These are phyloP conservation scores for Neopestalotiopsis sp. DNA, from an alignment of 2,329 filamentous ascomycete species.

Conservation along the genomic window DNA sequence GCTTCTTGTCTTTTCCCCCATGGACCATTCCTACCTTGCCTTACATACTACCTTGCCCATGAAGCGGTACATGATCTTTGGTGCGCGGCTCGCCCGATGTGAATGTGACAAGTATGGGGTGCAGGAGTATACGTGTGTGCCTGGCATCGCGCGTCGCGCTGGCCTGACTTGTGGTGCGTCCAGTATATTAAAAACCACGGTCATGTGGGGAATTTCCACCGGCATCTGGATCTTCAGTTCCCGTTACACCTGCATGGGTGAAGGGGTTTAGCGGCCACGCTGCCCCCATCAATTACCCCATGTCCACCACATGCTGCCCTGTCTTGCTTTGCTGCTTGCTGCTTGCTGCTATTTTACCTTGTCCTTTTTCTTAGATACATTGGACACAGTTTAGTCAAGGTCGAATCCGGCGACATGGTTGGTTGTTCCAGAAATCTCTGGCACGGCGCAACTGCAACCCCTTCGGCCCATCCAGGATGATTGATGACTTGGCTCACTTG, in stretches of 20 bases:
- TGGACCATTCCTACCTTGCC: neutral
- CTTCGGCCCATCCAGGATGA: neutral
- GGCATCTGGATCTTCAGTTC: slow-evolving; percentile 28
- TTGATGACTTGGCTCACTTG: neutral
- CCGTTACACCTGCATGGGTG: slow-evolving; percentile 17
- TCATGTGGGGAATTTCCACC: slow-evolving; percentile 30
- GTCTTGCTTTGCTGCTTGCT: neutral
- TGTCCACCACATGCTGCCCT: neutral
- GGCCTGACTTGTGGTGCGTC: slow-evolving; percentile 30
- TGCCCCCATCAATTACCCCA: neutral
- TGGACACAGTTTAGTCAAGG: neutral
- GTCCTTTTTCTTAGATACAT: neutral
- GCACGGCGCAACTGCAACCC: slow-evolving; percentile 16
- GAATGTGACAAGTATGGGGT: slow-evolving; percentile 21
- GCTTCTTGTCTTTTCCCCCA: slow-evolving; percentile 11
- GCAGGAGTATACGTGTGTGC: slow-evolving; percentile 26
- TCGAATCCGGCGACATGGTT: slow-evolving; percentile 4
- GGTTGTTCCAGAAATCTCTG: slow-evolving; percentile 7
- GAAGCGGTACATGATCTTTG: neutral
- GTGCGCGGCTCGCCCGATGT: slow-evolving; percentile 6
- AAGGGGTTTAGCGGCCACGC: neutral
- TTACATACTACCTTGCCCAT: too few relatives aligned
- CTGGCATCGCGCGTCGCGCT: slow-evolving; percentile 27
- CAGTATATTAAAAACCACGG: slow-evolving; percentile 34
- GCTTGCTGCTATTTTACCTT: slow-evolving; percentile 1